Evolutionary conservation across 2,329 filamentous ascomycete species (phyloP), one percentile per base, ranked within the genome.

Genomic region (Neobulgaria alba): DNA sequence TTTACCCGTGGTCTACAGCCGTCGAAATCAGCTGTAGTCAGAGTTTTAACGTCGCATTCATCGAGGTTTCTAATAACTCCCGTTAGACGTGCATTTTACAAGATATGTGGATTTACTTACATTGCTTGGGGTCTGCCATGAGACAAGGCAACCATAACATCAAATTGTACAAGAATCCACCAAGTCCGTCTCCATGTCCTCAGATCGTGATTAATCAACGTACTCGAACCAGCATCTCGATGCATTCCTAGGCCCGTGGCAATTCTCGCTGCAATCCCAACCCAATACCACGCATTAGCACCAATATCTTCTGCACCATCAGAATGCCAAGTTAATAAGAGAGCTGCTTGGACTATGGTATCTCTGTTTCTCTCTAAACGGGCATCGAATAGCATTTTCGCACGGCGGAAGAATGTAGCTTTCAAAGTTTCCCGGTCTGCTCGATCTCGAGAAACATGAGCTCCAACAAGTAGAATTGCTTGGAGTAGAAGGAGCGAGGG

Each of bases 211-310:
- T 34, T 3, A 17, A 38, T 33, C 14, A 45, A 30, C 5, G 20
- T 44, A 18, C 41, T 44, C 4, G 72, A 12, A 15, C 84, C 85
- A 49, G 94, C 88, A 60, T 95, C 89, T 48, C 88, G 86, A 60
- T 95, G 87, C 26, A 95, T 68, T 10, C 89, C 89, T 2, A 95
- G 71, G 57, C 95, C 89, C 15, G 94, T 82, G 2, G 86, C 88
- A 38, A 95, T 65, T 21, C 89, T 81, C 48, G 92, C 82, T 5
- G 89, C 88, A 30, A 94, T 87, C 9, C 89, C 89, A 38, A 90
- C 85, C 46, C 95, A 95, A 61, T 95, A 95, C 89, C 89, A 95
- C 31, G 68, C 66, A 48, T 75, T 75, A 29, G 69, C 67, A 3
- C 69, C 60, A 5, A 75, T 67, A 52, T 74, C 71, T 47, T 76